Base-by-base conservation (phyloP, 2,329 filamentous ascomycete genomes). In the Helotiales sp. region DNA sequence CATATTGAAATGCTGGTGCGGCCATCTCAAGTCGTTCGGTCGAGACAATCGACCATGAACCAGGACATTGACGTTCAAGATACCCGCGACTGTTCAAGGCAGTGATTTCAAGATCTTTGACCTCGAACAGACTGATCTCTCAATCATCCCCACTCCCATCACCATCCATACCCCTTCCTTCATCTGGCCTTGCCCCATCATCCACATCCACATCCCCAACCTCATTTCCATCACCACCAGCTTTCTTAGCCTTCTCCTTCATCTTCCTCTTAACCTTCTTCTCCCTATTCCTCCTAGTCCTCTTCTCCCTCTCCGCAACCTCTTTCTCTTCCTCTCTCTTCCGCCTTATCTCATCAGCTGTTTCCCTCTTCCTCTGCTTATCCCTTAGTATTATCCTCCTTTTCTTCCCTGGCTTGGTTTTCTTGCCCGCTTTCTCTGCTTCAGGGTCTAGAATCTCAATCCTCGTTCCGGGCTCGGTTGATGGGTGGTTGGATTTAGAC, bases 221-320 rank as follows among this genome's bases (percentile, higher is more conserved):
- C 5, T 36, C n/a, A 3, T n/a, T 25, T 46, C 17, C 24, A 17
- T 19, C 40, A 19, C 5, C 25, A 7, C 47, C 48, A 6, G 71
- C 63, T 65, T 83, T 85, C 72, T 76, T 76, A 65, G 80, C 80
- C 68, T 77, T 83, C 61, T 79, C 81, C 72, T 86, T 86, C 42
- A 79, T 76, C 66, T 79, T 78, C 66, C 78, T 76, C 70, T 83
- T 81, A 59, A 85, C 64, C 74, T 87, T 86, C 75, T 82, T 85
- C 64, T 80, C 70, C 57, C 81, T 72, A 64, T 87, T 87, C 62
- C 84, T 68, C 63, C 82, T 76, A 73, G 84, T 84, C 74, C 84
- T 85, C 76, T 86, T 86, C 55, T 85, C 82, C 64, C 75, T 78
- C 29, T 85, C 63, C 49, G 80, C 78, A 63, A 83, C 79, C 66